phyloP scores from a whole-genome alignment of 2,329 filamentous ascomycete species.

The Fusarium compactum region DNA sequence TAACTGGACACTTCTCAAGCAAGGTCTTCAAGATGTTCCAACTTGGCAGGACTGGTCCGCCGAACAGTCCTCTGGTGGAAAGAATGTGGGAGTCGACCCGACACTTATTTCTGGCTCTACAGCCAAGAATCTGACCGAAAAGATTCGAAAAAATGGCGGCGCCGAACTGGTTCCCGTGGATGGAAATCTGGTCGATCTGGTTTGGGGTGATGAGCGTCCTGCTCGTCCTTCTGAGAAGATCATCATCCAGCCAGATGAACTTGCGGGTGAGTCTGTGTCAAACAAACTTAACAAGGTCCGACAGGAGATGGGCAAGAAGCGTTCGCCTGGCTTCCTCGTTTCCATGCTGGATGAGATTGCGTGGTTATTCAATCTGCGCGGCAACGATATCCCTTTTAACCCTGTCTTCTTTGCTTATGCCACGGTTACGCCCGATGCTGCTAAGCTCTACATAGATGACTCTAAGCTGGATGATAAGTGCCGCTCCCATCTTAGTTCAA shows the following conservation, averaged over 20 bases:
- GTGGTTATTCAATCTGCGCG: conserved; percentile 98
- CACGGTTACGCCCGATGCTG: conserved; percentile 80
- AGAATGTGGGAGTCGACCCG: conserved; percentile 90
- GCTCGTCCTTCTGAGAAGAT: conserved; percentile 80
- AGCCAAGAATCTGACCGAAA: conserved; percentile 80
- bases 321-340: conserved; percentile 86
- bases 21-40: conserved; percentile 91
- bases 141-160: conserved; percentile 88
- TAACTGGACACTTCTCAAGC: conserved; percentile 94
- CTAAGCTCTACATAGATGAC: conserved; percentile 86
- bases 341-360: conserved; percentile 97
- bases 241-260: conserved; percentile 76
- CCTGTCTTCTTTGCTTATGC: conserved; percentile 99
- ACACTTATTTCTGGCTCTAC: conserved; percentile 79
- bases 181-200: conserved; percentile 87
- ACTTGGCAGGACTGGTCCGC: conserved; percentile 98
- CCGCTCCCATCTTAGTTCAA: conserved; percentile 75
- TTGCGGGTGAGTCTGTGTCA: conserved; percentile 83
- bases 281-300: conserved; percentile 87
- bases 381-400: conserved; percentile 96
- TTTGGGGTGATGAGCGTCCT: conserved; percentile 86
- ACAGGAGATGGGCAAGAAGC: conserved; percentile 93
- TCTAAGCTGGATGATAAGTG: conserved; percentile 79
- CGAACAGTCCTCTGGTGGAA: conserved; percentile 86
- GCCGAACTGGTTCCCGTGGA: conserved; percentile 79